These are phyloP conservation scores for Marasmius fiardii DNA, from an alignment of 1,284 basidiomycete genomes.

Conservation along the genomic window DNA sequence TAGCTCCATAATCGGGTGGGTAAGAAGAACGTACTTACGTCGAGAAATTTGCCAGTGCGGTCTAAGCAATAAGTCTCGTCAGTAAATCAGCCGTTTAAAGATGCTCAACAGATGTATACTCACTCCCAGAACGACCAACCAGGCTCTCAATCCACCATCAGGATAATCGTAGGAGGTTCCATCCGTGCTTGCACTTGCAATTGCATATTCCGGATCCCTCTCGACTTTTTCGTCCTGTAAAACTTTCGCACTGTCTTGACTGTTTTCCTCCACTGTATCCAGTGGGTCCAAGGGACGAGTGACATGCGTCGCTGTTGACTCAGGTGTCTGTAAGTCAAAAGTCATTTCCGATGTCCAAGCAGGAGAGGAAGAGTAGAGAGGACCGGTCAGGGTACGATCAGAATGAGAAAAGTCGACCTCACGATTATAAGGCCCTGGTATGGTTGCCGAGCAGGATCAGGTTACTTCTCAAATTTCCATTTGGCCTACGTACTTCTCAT, in stretches of 20 bases:
- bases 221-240: neutral
- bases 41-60: slow-evolving; percentile 5
- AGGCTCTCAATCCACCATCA: slow-evolving; percentile 52
- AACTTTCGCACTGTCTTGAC: neutral
- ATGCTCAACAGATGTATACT: slow-evolving; percentile 19
- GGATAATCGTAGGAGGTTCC: slow-evolving; percentile 27
- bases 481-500: too few relatives aligned
- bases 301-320: too few relatives aligned
- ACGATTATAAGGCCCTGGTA: too few relatives aligned
- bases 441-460: too few relatives aligned
- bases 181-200: neutral
- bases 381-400: too few relatives aligned
- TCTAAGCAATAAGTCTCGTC: slow-evolving; percentile 1
- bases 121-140: slow-evolving; percentile 48
- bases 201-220: too few relatives aligned
- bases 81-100: neutral
- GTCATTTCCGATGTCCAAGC: too few relatives aligned
- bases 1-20: neutral
- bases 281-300: too few relatives aligned
- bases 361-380: too few relatives aligned
- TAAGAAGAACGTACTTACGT: slow-evolving; percentile 8
- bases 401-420: too few relatives aligned
- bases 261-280: neutral
- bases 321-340: too few relatives aligned
- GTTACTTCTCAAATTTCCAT: too few relatives aligned